These are phyloP conservation scores for Purpureocillium takamizusanense DNA, from an alignment of 2,329 filamentous ascomycete genomes.

Conservation along the genomic window DNA sequence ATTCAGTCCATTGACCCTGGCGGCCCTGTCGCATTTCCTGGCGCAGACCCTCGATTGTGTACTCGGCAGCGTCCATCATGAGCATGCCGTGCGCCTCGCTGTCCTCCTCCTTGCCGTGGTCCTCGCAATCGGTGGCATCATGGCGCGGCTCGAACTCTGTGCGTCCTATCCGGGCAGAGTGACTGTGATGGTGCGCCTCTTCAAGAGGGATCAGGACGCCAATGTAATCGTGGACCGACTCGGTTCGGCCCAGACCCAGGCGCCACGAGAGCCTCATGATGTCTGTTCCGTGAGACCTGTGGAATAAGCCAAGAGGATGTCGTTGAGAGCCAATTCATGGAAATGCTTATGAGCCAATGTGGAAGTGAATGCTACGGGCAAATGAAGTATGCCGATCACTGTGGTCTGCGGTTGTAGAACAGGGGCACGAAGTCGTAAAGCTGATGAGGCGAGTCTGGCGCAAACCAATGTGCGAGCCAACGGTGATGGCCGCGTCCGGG, in stretches of 20 bases:
- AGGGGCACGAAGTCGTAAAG: no score
- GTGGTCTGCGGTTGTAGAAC: no score
- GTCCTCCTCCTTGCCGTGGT: constrained; percentile 28
- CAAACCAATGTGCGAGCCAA: no score
- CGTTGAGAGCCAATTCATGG: no score
- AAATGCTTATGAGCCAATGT: no score
- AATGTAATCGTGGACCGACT: constrained; percentile 40
- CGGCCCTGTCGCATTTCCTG: constrained; percentile 56
- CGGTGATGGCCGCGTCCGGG: no score
- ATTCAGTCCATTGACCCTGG: constrained; percentile 54
- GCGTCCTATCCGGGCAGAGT: constrained; percentile 37
- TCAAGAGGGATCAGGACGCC: constrained; percentile 44
- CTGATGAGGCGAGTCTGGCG: no score
- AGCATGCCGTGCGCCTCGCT: constrained; percentile 40
- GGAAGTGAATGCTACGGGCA: no score
- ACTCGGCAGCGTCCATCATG: constrained; percentile 43
- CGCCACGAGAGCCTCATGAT: constrained; percentile 22
- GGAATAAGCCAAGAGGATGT: not conserved
- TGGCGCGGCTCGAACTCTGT: constrained; percentile 31
- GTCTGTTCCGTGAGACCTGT: not conserved
- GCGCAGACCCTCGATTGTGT: constrained; percentile 61
- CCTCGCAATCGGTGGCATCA: constrained; percentile 26
- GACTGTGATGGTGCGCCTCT: constrained; percentile 46
- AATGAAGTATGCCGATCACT: no score
- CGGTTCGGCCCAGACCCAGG: constrained; percentile 22